Percentiles rank a stretch among this genome's conserved stretches.
Conservation (phyloP, 2,329 filamentous ascomycete genomes). For the Tothia fuscella region DNA sequence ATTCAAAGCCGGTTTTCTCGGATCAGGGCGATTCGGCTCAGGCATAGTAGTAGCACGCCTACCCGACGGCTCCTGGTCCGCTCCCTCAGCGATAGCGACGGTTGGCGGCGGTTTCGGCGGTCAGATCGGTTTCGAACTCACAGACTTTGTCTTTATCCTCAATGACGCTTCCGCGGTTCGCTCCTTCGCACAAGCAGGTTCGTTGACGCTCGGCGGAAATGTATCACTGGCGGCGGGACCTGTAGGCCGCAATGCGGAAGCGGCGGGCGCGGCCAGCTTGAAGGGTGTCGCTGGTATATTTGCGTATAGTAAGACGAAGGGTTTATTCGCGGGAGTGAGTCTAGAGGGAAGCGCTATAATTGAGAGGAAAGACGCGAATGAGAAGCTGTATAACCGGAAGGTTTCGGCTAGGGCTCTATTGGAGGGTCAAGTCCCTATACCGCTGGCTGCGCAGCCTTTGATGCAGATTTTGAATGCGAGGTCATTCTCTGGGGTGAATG, state of each 20-base stretch:
- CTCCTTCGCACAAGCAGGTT: conserved; percentile 86
- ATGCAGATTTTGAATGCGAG: conserved; percentile 77
- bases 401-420: conserved; percentile 75
- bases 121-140: conserved; percentile 78
- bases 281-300: conserved; percentile 87
- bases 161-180: conserved; percentile 84
- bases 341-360: conserved; percentile 88
- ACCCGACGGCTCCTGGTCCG: conserved; percentile 67
- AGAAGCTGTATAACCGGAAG: conserved; percentile 82
- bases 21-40: conserved; percentile 69
- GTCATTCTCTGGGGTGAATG: conserved; percentile 59
- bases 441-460: conserved; percentile 71
- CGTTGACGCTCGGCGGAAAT: conserved; percentile 86
- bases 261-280: conserved; percentile 82
- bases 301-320: conserved; percentile 96
- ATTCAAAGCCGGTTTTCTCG: conserved; percentile 76
- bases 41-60: conserved; percentile 72
- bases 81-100: conserved; percentile 69
- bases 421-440: conserved; percentile 62
- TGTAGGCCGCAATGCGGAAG: conserved; percentile 88
- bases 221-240: conserved; percentile 92
- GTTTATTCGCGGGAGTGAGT: conserved; percentile 88
- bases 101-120: conserved; percentile 74
- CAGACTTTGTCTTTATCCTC: conserved; percentile 95
- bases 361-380: conserved; percentile 90